Percentiles rank a stretch among this genome's conserved stretches.
phyloP scores from a whole-genome alignment of 2,329 filamentous ascomycete genomes.

The Epichloe elymi region DNA sequence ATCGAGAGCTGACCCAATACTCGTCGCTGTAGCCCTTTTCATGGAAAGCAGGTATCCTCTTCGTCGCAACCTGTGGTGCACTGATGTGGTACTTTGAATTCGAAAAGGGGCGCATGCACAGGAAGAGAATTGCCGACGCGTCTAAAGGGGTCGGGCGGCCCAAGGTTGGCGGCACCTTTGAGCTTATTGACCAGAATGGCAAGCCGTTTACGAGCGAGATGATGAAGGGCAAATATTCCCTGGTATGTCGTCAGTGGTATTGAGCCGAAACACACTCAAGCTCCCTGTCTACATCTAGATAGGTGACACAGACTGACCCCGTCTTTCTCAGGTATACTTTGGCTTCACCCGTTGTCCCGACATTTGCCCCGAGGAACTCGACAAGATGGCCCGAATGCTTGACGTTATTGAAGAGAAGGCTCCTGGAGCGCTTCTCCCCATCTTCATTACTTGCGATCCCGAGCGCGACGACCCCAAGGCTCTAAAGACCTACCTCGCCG shows the following conservation, averaged over 20 bases:
- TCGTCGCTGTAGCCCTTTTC: slow-evolving; percentile 63
- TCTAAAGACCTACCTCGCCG: slow-evolving; percentile 70
- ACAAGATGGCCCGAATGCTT: slow-evolving; percentile 97
- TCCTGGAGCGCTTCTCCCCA: slow-evolving; percentile 49
- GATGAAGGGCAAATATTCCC: slow-evolving; percentile 72
- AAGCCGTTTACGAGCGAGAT: slow-evolving; percentile 63
- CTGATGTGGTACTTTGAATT: slow-evolving; percentile 85
- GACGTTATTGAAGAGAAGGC: slow-evolving; percentile 49
- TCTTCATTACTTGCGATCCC: slow-evolving; percentile 95
- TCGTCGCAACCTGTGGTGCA: slow-evolving; percentile 63
- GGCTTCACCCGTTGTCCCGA: slow-evolving; percentile 97
- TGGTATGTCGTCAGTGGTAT: slow-evolving; percentile 39
- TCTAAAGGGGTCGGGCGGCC: slow-evolving; percentile 86
- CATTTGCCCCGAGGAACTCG: slow-evolving; percentile 96
- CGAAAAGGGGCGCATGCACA: slow-evolving; percentile 84
- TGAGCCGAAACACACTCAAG: not conserved
- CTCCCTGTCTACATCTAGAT: too few species aligned
- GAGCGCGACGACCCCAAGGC: slow-evolving; percentile 78
- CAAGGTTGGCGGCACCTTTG: slow-evolving; percentile 82
- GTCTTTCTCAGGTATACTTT: slow-evolving; percentile 65
- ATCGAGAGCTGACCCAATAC: slow-evolving; percentile 14
- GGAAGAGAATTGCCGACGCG: slow-evolving; percentile 78
- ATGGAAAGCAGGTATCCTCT: slow-evolving; percentile 77
- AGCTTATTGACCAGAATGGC: slow-evolving; percentile 70
- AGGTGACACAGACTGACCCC: not conserved